Percentiles rank a stretch among this genome's conserved stretches.
Conservation (phyloP, 148 eudicot genomes). For the Limonium bicolor region DNA sequence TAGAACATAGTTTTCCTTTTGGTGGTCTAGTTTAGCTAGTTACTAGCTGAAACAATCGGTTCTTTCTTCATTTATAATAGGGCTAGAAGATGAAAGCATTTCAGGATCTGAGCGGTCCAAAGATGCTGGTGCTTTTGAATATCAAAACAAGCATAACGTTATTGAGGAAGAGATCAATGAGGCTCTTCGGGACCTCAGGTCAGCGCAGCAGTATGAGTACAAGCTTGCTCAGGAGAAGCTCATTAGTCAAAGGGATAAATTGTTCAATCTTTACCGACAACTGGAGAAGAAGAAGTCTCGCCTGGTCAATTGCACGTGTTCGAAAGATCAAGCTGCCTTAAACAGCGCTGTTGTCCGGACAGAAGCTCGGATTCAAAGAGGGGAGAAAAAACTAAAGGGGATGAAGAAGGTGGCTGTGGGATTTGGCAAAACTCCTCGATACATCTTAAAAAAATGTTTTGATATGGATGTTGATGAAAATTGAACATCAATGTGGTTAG, state of each 20-base stretch:
- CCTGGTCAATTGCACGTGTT: conserved; percentile 15
- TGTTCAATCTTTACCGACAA: conserved; percentile 34
- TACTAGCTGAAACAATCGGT: not conserved
- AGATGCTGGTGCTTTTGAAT: conserved; percentile 5
- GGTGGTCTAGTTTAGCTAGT: not conserved
- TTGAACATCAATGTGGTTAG: not conserved
- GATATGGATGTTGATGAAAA: conserved; percentile 23
- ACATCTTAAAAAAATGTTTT: conserved; percentile 41
- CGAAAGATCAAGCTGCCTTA: conserved; percentile 16
- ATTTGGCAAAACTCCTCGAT: conserved; percentile 44
- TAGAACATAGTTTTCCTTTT: not conserved
- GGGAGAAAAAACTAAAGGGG: conserved; percentile 32
- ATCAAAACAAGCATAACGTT: conserved; percentile 21
- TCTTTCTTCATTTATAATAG: not conserved
- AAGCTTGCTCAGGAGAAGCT: conserved; percentile 40
- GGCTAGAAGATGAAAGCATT: not conserved
- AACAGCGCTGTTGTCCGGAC: conserved; percentile 18
- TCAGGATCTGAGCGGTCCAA: not conserved
- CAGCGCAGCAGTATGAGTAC: conserved; percentile 52
- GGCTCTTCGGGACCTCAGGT: conserved; percentile 39
- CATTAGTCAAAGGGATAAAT: conserved; percentile 37
- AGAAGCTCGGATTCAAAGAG: conserved; percentile 37
- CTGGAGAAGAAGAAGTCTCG: conserved; percentile 30
- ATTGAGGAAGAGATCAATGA: conserved; percentile 44
- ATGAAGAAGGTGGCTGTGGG: conserved; percentile 66